These are phyloP conservation scores for Pythium biforme DNA, from an alignment of 352 stramenopile genomes.

Conservation along the genomic window DNA sequence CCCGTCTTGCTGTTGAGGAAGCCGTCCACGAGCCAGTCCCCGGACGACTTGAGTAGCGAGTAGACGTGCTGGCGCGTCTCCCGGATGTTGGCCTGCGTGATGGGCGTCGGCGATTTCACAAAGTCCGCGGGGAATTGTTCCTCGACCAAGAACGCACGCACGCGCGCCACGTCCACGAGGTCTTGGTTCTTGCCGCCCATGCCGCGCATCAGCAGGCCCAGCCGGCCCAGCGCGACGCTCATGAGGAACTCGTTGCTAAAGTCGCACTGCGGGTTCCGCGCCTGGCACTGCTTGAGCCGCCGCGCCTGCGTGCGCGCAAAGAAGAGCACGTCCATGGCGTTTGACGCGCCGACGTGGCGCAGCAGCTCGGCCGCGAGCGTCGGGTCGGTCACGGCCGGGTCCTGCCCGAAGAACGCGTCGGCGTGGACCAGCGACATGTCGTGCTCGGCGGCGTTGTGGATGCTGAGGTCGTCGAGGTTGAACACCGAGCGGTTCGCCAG, in stretches of 20 bases:
- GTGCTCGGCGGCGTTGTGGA: constrained; percentile 41
- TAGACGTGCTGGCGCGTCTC: constrained; percentile 12
- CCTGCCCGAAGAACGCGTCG: constrained; percentile 38
- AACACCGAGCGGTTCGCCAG: constrained; percentile 15
- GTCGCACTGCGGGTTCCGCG: constrained; percentile 19
- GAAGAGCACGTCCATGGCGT: constrained; percentile 8
- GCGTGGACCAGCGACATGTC: constrained; percentile 47
- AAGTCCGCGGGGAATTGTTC: constrained; percentile 33
- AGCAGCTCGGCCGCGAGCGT: constrained; percentile 35
- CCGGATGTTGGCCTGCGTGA: constrained; percentile 21
- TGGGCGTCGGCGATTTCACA: constrained; percentile 11
- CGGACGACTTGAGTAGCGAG: constrained; percentile 8
- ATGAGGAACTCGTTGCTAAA: constrained; percentile 23
- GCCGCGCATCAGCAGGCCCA: constrained; percentile 8
- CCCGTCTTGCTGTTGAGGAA: constrained; percentile 1
- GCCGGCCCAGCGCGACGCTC: constrained; percentile 7
- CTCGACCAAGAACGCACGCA: constrained; percentile 33
- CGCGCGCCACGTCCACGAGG: constrained; percentile 16
- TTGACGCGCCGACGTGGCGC: constrained; percentile 9
- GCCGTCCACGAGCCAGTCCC: constrained; percentile 11
- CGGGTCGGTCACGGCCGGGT: constrained; percentile 32
- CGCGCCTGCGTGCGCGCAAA: constrained; percentile 13
- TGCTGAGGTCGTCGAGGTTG: constrained; percentile 35
- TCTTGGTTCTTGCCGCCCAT: constrained; percentile 15
- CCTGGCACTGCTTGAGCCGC: constrained; percentile 6